phyloP scores from a whole-genome alignment of 148 eudicot species.

The Drosera capensis region DNA sequence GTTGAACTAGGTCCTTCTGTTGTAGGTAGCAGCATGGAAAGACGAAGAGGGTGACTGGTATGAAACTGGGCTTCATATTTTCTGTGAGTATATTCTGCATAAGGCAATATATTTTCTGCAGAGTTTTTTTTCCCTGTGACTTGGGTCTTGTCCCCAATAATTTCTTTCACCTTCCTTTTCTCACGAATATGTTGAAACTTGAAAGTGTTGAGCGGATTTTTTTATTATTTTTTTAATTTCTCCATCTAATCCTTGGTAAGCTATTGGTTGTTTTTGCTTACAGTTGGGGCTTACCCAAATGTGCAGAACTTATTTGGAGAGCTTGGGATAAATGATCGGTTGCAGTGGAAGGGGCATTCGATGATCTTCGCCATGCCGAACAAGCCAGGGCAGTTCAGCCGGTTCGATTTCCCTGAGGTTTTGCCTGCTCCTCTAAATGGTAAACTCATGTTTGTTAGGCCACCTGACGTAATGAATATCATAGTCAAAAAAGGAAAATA shows the following conservation, averaged over 20 bases:
- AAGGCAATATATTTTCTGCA: background rate
- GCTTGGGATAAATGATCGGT: constrained; percentile 77
- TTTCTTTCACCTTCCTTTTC: background rate
- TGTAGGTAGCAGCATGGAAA: constrained; percentile 95
- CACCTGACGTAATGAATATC: background rate
- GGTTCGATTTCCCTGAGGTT: constrained; percentile 86
- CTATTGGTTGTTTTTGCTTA: constrained; percentile 15
- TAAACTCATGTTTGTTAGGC: constrained; percentile 6
- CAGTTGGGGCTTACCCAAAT: constrained; percentile 99
- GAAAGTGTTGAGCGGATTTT: background rate
- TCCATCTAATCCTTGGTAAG: constrained; percentile 4
- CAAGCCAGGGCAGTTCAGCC: constrained; percentile 96
- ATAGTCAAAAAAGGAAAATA: background rate
- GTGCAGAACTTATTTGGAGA: constrained; percentile 94
- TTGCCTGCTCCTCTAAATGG: constrained; percentile 94
- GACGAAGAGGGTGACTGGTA: constrained; percentile 98
- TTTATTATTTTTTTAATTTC: background rate
- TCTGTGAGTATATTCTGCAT: constrained; percentile 53
- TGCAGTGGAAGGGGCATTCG: constrained; percentile 99
- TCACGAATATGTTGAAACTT: background rate
- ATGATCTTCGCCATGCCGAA: constrained; percentile 98
- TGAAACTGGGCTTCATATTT: constrained; percentile 94
- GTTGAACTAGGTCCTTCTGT: background rate
- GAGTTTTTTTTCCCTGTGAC: background rate
- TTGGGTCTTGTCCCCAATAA: background rate